Evolutionary conservation across 2,329 filamentous ascomycete genomes (phyloP).

Genomic region (Hypoxylon sp.): DNA sequence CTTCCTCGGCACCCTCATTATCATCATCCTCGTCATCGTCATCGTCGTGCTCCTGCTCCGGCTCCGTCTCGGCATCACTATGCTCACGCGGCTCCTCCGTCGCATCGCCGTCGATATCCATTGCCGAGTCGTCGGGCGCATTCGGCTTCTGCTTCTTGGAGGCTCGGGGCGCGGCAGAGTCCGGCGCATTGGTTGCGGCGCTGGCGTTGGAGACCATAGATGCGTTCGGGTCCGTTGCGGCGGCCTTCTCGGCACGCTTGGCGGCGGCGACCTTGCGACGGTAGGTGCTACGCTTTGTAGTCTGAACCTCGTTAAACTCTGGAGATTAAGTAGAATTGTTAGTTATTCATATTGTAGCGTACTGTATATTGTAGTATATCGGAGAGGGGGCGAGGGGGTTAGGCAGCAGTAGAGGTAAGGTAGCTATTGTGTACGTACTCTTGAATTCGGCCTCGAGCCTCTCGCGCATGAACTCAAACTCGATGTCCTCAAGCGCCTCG

Average conservation of each 20-base stretch:
- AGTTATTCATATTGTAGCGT: conserved; percentile 3
- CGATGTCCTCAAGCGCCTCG: conserved; percentile 81
- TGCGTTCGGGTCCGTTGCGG: conserved; percentile 53
- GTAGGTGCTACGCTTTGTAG: conserved; percentile 81
- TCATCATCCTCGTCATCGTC: conserved; percentile 68
- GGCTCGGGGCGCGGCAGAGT: conserved; percentile 48
- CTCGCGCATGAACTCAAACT: conserved; percentile 79
- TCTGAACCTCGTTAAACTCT: conserved; percentile 82
- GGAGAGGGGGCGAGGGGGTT: background rate
- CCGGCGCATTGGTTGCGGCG: conserved; percentile 42
- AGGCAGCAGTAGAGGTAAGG: background rate
- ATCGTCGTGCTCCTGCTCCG: conserved; percentile 65
- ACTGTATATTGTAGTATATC: background rate
- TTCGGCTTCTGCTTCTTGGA: conserved; percentile 60
- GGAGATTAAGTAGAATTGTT: conserved; percentile 13
- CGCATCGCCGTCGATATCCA: conserved; percentile 60
- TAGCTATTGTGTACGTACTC: conserved; percentile 63
- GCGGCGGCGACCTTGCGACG: conserved; percentile 78
- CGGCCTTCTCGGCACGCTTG: conserved; percentile 62
- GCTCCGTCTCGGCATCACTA: conserved; percentile 59
- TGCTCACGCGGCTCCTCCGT: conserved; percentile 56
- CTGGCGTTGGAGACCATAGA: conserved; percentile 51
- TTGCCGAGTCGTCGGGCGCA: conserved; percentile 60
- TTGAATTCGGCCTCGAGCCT: conserved; percentile 82
- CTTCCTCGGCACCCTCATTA: conserved; percentile 57